Evolutionary conservation across 2,329 filamentous ascomycete genomes (phyloP).

Genomic region (Talaromyces sp.): DNA sequence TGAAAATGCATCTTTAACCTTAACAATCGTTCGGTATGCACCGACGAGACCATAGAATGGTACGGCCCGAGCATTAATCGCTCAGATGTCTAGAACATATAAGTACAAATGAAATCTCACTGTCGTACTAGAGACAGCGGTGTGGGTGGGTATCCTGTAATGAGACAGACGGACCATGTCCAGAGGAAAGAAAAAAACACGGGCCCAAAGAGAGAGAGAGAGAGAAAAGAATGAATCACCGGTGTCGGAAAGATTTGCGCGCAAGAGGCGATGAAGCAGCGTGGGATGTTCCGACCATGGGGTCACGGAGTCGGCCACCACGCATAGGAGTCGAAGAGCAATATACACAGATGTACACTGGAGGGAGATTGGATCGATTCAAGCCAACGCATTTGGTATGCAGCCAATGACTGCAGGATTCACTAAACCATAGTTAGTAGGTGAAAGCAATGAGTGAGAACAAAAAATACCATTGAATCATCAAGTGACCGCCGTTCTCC

Average conservation of each 20-base stretch:
- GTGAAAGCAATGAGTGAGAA: neutral
- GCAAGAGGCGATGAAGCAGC: constrained; percentile 35
- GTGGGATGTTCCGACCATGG: constrained; percentile 23
- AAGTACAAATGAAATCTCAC: neutral
- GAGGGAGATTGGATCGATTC: constrained; percentile 40
- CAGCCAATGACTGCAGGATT: constrained; percentile 58
- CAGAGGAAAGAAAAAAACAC: neutral
- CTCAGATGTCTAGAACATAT: neutral
- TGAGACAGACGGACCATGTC: constrained; percentile 3
- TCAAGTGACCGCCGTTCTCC: constrained; percentile 48
- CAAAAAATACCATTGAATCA: constrained; percentile 51
- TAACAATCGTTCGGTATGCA: neutral
- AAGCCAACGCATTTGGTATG: constrained; percentile 55
- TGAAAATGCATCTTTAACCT: neutral
- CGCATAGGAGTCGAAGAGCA: constrained; percentile 42
- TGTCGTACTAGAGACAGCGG: neutral
- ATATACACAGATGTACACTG: constrained; percentile 47
- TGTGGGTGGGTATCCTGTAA: constrained; percentile 9
- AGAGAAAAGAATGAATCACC: constrained; percentile 14
- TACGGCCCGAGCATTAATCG: neutral
- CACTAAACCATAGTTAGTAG: constrained; percentile 30
- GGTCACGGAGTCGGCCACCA: constrained; percentile 28
- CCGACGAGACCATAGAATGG: neutral
- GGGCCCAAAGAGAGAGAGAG: neutral
- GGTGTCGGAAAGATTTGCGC: constrained; percentile 36